Conservation (phyloP, 371 early-diverging fungal species). For the Chytridiales sp. region DNA sequence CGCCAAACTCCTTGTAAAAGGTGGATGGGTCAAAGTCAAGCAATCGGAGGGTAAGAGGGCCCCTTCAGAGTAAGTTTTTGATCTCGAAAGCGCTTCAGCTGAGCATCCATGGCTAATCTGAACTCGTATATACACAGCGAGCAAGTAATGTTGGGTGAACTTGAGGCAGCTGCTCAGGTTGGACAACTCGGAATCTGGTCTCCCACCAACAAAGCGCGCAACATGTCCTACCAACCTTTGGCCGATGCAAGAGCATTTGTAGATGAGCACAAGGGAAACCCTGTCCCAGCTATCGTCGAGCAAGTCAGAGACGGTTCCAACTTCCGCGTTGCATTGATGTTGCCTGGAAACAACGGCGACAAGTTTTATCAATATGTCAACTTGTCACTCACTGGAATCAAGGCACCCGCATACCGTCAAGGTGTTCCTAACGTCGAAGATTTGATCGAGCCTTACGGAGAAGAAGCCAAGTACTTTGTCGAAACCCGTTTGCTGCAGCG, state of each 20-base stretch:
- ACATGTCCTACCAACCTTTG: conserved; percentile 48
- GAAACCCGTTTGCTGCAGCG: conserved; percentile 88
- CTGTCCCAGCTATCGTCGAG: conserved; percentile 76
- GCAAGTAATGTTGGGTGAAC: conserved; percentile 58
- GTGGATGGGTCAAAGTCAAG: conserved; percentile 83
- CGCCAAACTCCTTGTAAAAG: conserved; percentile 67
- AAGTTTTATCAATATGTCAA: conserved; percentile 67
- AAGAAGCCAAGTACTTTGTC: conserved; percentile 89
- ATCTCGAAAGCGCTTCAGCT: too few species aligned
- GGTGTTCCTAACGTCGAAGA: conserved; percentile 71
- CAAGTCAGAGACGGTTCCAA: conserved; percentile 92
- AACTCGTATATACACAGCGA: conserved; percentile 41
- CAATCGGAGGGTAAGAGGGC: conserved; percentile 36
- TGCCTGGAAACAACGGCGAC: conserved; percentile 53
- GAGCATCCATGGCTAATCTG: too few species aligned
- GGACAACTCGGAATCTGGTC: conserved; percentile 77
- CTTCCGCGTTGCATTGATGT: conserved; percentile 69
- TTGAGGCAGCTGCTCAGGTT: conserved; percentile 73
- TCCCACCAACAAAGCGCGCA: conserved; percentile 48
- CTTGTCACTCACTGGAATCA: conserved; percentile 82
- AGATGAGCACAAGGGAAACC: conserved; percentile 75
- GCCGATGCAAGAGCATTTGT: conserved; percentile 76
- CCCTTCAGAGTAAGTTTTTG: conserved; percentile 32
- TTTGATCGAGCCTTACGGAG: conserved; percentile 84
- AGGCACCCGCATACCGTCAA: conserved; percentile 78